Percentiles rank a stretch among this genome's conserved stretches.
Evolutionary conservation across 352 stramenopile species (phyloP).

Genomic region (Phytopythium kandeliae): DNA sequence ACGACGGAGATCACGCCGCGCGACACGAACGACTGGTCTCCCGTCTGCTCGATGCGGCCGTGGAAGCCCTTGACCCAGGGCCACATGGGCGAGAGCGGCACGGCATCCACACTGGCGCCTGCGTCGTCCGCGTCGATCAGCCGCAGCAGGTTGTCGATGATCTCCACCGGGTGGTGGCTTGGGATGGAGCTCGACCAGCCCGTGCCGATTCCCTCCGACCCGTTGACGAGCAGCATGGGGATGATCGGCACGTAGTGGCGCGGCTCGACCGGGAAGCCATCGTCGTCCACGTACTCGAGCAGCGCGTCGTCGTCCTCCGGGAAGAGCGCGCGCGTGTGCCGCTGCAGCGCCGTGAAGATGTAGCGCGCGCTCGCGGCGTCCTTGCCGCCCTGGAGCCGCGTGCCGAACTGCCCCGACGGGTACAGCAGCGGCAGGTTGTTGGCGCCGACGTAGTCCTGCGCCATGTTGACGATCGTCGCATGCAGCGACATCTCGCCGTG

Average conservation of each 20-base stretch:
- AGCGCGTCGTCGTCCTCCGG: conserved; percentile 98
- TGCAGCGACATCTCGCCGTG: conserved; percentile 98
- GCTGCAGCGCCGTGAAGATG: conserved; percentile 97
- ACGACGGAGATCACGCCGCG: conserved; percentile 63
- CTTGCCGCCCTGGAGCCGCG: conserved; percentile 97
- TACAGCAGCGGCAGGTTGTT: conserved; percentile 99
- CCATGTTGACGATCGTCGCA: conserved; percentile 98
- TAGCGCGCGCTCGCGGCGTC: conserved; percentile 97
- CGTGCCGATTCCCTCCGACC: conserved; percentile 98
- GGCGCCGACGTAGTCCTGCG: conserved; percentile 96
- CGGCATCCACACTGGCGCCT: conserved; percentile 22
- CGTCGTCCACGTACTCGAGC: conserved; percentile 96
- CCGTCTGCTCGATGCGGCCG: conserved; percentile 80
- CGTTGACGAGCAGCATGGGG: conserved; percentile 97
- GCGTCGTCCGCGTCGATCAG: conserved; percentile 64
- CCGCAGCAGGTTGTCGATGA: conserved; percentile 94
- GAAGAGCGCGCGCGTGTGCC: conserved; percentile 96
- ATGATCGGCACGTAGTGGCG: conserved; percentile 97
- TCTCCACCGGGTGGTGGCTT: conserved; percentile 93
- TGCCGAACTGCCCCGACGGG: conserved; percentile 99
- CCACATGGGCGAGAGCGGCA: conserved; percentile 67
- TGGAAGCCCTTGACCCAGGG: conserved; percentile 96
- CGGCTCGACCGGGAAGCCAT: conserved; percentile 97
- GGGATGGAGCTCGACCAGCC: conserved; percentile 96
- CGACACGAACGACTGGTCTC: conserved; percentile 69